These are phyloP conservation scores for Gossypium mustelinum DNA, from an alignment of 345 rosid genomes.

Conservation along the genomic window DNA sequence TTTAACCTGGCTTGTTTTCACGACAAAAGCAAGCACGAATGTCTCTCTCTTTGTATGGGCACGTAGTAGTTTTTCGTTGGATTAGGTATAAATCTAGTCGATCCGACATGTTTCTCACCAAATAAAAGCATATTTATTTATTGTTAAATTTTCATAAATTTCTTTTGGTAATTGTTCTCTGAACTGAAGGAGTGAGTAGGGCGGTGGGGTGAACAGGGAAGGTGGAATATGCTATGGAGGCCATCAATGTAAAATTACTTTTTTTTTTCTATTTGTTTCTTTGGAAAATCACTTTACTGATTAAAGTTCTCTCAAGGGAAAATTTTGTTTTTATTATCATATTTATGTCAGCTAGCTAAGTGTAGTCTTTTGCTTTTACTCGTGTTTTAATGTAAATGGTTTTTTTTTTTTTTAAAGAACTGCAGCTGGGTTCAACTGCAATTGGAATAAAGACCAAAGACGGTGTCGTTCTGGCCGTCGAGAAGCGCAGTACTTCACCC, in stretches of 20 bases:
- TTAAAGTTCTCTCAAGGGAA: too few relatives aligned
- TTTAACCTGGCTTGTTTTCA: conserved; percentile 20
- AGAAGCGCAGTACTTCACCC: conserved; percentile 89
- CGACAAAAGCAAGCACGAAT: too few relatives aligned
- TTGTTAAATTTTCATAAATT: background rate
- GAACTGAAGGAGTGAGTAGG: conserved; percentile 79
- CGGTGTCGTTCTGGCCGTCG: conserved; percentile 95
- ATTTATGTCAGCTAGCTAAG: too few relatives aligned
- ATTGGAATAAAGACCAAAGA: conserved; percentile 88
- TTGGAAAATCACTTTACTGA: background rate
- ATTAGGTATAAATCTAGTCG: conserved; percentile 24
- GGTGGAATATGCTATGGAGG: conserved; percentile 99
- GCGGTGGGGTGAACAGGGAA: conserved; percentile 93
- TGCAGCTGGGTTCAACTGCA: conserved; percentile 92
- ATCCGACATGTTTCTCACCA: conserved; percentile 59
- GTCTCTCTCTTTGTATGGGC: conserved; percentile 21
- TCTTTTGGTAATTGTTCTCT: background rate
- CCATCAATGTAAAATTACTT: conserved; percentile 63
- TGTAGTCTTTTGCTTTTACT: too few relatives aligned
- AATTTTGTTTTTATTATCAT: too few relatives aligned
- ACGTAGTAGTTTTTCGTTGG: background rate
- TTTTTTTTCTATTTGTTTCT: background rate
- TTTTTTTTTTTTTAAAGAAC: conserved; percentile 11
- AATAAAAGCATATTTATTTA: conserved; percentile 24
- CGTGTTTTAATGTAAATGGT: background rate